A percentile compares a stretch with the other conserved stretches of the same genome.
Evolutionary conservation across 2,329 filamentous ascomycete genomes (phyloP).

Genomic region (Blumeriella jaapii): DNA sequence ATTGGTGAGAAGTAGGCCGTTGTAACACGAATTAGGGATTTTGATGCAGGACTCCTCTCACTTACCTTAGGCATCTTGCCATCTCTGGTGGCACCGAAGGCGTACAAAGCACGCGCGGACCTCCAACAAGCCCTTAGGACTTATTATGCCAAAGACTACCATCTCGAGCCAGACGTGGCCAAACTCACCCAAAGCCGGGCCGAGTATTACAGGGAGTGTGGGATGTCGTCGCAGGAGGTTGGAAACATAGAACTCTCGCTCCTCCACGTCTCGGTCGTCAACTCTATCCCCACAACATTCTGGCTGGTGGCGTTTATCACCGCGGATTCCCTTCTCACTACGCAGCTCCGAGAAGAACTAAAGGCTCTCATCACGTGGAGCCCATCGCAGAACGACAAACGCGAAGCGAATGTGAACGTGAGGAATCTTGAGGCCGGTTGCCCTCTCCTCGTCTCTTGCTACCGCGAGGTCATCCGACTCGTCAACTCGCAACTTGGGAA

Average conservation of each 20-base stretch:
- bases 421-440: slow-evolving; percentile 28
- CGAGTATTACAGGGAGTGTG: slow-evolving; percentile 22
- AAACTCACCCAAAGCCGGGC: slow-evolving; percentile 24
- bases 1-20: slow-evolving; percentile 13
- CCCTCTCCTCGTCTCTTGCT: slow-evolving; percentile 34
- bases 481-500: slow-evolving; percentile 31
- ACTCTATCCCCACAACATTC: slow-evolving; percentile 30
- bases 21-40: not conserved
- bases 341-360: slow-evolving; percentile 26
- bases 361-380: slow-evolving; percentile 10
- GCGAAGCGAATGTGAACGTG: slow-evolving; percentile 13
- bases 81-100: slow-evolving; percentile 15
- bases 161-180: too few relatives aligned
- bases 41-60: not conserved
- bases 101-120: slow-evolving; percentile 28
- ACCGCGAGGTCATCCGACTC: too few relatives aligned
- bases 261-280: slow-evolving; percentile 24
- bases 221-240: too few relatives aligned
- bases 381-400: not conserved
- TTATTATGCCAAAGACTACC: slow-evolving; percentile 26
- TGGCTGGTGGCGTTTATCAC: slow-evolving; percentile 28
- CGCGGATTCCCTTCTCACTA: slow-evolving; percentile 18
- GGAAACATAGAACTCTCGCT: slow-evolving; percentile 26
- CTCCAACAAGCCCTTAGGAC: slow-evolving; percentile 26
- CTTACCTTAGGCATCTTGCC: not conserved